Evolutionary conservation across 352 stramenopile species (phyloP).

Genomic region (Blastocystis sp.): DNA sequence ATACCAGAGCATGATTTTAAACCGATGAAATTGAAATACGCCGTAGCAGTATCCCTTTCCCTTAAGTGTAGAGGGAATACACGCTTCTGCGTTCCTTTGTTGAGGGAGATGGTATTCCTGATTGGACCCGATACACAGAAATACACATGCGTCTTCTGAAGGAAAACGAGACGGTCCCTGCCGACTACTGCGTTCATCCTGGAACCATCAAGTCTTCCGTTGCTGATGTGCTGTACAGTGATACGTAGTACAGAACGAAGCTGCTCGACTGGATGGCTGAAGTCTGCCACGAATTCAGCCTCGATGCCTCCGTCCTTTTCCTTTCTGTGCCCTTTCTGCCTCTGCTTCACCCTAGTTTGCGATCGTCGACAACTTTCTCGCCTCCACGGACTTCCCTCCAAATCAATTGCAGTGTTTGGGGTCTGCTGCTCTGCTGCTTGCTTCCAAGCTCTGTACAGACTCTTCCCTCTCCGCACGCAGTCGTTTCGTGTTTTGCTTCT

Average conservation of each 20-base stretch:
- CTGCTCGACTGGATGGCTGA: conserved; percentile 47
- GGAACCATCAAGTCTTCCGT: background rate
- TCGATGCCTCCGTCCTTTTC: background rate
- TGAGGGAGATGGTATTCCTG: background rate
- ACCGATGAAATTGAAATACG: background rate
- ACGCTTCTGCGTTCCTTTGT: background rate
- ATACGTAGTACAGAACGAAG: conserved; percentile 24
- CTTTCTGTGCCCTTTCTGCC: background rate
- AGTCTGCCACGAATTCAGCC: conserved; percentile 19
- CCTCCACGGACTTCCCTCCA: background rate
- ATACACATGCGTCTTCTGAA: background rate
- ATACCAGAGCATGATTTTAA: background rate
- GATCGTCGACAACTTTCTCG: conserved; percentile 17
- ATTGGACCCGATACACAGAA: background rate
- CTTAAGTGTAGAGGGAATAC: conserved; percentile 37
- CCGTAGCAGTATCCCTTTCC: background rate
- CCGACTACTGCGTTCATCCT: background rate
- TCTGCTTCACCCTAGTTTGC: background rate
- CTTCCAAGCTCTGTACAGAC: conserved; percentile 20
- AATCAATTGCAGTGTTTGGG: conserved; percentile 52
- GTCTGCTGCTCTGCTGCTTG: background rate
- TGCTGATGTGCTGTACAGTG: background rate
- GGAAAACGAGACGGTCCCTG: background rate
- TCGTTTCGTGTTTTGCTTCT: background rate
- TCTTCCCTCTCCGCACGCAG: background rate